Evolutionary conservation across 441 rosid species (phyloP).

Genomic region (Biscutella laevigata): DNA sequence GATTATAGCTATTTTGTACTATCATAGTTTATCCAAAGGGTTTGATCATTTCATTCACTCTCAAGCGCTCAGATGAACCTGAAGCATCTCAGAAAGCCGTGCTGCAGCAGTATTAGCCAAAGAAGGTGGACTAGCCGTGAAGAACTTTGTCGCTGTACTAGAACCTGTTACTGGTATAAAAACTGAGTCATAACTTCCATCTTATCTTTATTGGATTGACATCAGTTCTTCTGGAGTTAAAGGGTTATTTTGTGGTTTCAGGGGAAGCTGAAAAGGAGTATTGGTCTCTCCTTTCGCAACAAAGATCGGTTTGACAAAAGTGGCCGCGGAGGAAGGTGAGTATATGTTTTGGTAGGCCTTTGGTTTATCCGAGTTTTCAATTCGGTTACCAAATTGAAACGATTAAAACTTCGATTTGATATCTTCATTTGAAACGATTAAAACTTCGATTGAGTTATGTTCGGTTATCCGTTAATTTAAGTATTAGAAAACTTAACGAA

Average conservation of each 20-base stretch:
- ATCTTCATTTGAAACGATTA: no score
- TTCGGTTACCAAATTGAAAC: no score
- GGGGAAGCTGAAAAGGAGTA: conserved; percentile 74
- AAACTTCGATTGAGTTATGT: no score
- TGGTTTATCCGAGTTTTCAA: no score
- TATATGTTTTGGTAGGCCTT: neutral
- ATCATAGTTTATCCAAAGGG: conserved; percentile 76
- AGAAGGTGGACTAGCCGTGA: conserved; percentile 74
- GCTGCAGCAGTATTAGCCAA: conserved; percentile 84
- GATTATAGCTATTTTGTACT: conserved; percentile 6
- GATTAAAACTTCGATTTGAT: no score
- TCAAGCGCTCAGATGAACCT: conserved; percentile 55
- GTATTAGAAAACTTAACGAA: no score
- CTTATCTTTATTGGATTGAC: neutral
- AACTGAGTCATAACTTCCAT: neutral
- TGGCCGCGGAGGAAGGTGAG: conserved; percentile 69
- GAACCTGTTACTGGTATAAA: conserved; percentile 78
- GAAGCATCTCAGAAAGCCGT: conserved; percentile 91
- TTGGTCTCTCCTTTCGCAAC: conserved; percentile 54
- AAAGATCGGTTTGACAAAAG: conserved; percentile 45
- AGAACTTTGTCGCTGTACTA: conserved; percentile 59
- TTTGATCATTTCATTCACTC: conserved; percentile 66
- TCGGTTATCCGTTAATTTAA: no score
- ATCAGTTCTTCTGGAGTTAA: neutral
- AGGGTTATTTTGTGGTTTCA: conserved; percentile 15